Conservation (phyloP, 2,329 filamentous ascomycete genomes). For the Colletotrichum sp. region DNA sequence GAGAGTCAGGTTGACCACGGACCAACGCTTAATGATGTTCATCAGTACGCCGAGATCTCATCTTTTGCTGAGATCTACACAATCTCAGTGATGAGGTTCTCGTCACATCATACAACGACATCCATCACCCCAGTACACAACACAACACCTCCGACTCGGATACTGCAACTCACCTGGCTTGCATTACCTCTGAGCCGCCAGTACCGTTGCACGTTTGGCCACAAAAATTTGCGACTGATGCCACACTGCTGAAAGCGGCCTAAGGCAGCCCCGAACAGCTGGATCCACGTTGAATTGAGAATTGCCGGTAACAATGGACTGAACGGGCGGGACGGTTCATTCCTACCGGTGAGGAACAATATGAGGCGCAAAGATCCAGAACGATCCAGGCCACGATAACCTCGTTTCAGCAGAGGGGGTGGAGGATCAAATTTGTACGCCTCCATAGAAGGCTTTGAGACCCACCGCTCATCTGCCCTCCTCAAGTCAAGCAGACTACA, state of each 20-base stretch:
- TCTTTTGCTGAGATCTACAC: neutral
- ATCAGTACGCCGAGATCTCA: neutral
- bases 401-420: neutral
- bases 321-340: neutral
- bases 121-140: neutral
- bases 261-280: neutral
- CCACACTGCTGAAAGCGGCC: neutral
- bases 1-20: neutral
- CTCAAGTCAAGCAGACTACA: neutral
- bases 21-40: neutral
- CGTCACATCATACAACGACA: neutral
- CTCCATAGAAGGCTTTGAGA: conserved; percentile 4
- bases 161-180: neutral
- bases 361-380: neutral
- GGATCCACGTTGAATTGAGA: neutral
- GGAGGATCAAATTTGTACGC: neutral
- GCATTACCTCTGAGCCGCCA: neutral
- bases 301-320: neutral
- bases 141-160: neutral
- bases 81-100: neutral
- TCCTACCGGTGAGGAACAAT: neutral
- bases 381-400: neutral
- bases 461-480: neutral
- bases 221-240: neutral
- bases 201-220: neutral